A percentile compares a stretch with the other conserved stretches of the same genome.
These are phyloP conservation scores for Boechera divaricarpa DNA, from an alignment of 345 rosid genomes.

Conservation along the genomic window DNA sequence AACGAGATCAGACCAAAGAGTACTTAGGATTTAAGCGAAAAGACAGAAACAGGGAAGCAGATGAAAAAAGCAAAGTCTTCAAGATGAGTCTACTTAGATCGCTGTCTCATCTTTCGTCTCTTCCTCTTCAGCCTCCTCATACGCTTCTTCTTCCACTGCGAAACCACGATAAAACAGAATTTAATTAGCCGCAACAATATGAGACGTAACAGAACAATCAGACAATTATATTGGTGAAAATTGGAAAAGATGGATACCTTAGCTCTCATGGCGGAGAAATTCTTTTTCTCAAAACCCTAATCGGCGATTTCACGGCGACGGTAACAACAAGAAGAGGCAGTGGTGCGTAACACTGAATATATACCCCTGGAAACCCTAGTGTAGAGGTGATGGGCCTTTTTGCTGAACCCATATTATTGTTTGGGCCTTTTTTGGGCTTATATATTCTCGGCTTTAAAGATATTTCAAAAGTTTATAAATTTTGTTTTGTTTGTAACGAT, in stretches of 20 bases:
- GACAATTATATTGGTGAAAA: neutral
- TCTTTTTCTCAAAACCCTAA: conserved; percentile 35
- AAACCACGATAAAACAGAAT: conserved; percentile 15
- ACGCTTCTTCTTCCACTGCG: conserved; percentile 99
- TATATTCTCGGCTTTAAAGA: neutral
- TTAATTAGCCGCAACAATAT: neutral
- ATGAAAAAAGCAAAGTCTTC: conserved; percentile 12
- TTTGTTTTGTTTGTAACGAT: neutral
- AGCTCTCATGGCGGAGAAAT: conserved; percentile 68
- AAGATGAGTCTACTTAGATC: conserved; percentile 74
- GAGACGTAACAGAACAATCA: neutral
- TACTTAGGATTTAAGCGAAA: conserved; percentile 20
- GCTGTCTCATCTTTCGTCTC: conserved; percentile 99
- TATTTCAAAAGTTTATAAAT: too few relatives aligned
- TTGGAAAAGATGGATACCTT: conserved; percentile 52
- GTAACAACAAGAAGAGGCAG: conserved; percentile 4
- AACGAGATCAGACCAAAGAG: conserved; percentile 29
- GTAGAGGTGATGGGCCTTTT: conserved; percentile 11
- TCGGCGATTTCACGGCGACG: conserved; percentile 29
- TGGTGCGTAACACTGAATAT: conserved; percentile 1
- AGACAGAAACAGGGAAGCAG: conserved; percentile 26
- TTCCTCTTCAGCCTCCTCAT: conserved; percentile 99
- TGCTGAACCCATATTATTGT: neutral
- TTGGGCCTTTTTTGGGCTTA: conserved; percentile 4
- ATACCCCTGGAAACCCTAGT: conserved; percentile 40